Conservation (phyloP, 306 rosid species). For the Inga leiocalycina region DNA sequence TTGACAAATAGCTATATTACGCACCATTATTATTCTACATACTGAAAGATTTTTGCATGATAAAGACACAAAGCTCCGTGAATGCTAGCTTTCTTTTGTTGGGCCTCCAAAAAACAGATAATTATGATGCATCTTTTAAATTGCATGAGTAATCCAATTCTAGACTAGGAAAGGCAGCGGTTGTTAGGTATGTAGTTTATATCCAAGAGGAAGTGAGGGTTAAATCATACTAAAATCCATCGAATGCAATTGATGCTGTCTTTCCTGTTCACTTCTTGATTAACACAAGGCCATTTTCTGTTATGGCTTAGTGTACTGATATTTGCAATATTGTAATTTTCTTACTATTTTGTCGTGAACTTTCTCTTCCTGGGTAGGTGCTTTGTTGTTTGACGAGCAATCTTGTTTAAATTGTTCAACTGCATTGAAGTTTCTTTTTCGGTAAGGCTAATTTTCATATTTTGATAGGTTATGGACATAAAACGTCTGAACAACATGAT, state of each 20-base stretch:
- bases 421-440: not conserved
- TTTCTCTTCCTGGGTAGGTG: not conserved
- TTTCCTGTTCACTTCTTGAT: not conserved
- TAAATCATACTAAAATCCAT: not conserved
- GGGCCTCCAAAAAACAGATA: not conserved
- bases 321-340: not conserved
- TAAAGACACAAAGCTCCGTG: not conserved
- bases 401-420: not conserved
- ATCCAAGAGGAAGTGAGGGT: not conserved
- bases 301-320: not conserved
- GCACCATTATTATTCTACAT: not conserved
- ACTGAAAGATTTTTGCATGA: not conserved
- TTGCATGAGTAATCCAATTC: not conserved
- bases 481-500: constrained; percentile 94
- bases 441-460: not conserved
- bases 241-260: not conserved
- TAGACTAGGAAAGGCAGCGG: not conserved
- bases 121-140: not conserved
- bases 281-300: not conserved
- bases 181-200: not conserved
- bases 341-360: not conserved
- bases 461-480: constrained; percentile 77
- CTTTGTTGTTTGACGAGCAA: not conserved
- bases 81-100: not conserved
- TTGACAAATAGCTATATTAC: not conserved